Evolutionary conservation across 306 rosid genomes (phyloP).

Genomic region (Malus sylvestris): DNA sequence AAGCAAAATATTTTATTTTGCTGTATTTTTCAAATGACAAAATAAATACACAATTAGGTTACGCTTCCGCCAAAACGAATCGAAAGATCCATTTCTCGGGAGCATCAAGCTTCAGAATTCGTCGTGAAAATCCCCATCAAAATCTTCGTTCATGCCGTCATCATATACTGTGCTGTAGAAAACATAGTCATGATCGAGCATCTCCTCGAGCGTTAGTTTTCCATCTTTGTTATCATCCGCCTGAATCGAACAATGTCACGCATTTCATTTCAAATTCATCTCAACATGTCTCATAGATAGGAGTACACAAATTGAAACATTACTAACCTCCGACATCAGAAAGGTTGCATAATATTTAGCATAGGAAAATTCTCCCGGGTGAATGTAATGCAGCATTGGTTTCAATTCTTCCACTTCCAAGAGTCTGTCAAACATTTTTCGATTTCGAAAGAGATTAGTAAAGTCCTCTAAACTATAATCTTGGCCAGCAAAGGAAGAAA

Average conservation of each 20-base stretch:
- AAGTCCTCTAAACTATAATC: not conserved
- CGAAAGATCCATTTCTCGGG: not conserved
- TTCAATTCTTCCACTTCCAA: slow-evolving; percentile 57
- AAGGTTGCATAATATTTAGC: slow-evolving; percentile 49
- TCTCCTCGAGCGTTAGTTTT: slow-evolving; percentile 50
- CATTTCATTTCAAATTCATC: not conserved
- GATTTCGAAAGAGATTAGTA: not conserved
- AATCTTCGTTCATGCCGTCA: not conserved
- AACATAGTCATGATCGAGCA: slow-evolving; percentile 49
- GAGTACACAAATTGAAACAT: not conserved
- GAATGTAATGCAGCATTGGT: slow-evolving; percentile 46
- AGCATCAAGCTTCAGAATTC: slow-evolving; percentile 23
- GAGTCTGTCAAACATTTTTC: slow-evolving; percentile 22
- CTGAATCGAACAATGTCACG: slow-evolving; percentile 26
- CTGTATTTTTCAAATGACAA: not conserved
- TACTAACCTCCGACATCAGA: slow-evolving; percentile 58
- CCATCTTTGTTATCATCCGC: slow-evolving; percentile 63
- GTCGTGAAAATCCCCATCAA: slow-evolving; percentile 22
- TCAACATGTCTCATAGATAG: not conserved
- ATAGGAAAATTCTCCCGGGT: slow-evolving; percentile 67
- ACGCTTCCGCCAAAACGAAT: not conserved
- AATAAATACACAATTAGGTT: not conserved
- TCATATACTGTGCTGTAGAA: slow-evolving; percentile 40
- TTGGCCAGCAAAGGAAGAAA: not conserved
- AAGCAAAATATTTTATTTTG: not conserved